Conservation (phyloP, 73 alveolate genomes). For the Paramecium primaurelia region DNA sequence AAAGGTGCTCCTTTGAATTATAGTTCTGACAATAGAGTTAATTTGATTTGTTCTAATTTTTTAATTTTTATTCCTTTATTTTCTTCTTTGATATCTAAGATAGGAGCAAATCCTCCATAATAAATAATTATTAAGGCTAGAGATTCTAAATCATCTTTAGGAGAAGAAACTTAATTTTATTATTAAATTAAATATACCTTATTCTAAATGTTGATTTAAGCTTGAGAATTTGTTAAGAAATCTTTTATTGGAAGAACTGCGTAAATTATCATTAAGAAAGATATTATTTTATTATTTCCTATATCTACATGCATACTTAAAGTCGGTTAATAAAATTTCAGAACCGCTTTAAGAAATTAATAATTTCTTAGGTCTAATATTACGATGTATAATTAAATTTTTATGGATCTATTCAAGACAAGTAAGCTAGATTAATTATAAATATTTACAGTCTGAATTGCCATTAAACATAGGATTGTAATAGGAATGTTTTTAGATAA, state of each 20-base stretch:
- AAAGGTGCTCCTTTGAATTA: slow-evolving; percentile 10
- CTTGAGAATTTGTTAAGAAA: slow-evolving; percentile 18
- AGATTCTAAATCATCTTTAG: slow-evolving; percentile 43
- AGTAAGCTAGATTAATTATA: background rate
- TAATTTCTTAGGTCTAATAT: slow-evolving; percentile 17
- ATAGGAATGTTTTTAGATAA: background rate
- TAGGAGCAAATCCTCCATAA: background rate
- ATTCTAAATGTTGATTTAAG: slow-evolving; percentile 3
- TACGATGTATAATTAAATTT: background rate
- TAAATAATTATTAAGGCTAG: background rate
- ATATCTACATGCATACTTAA: background rate
- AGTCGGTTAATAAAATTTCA: background rate
- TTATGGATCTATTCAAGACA: slow-evolving; percentile 4
- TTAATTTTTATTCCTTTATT: background rate
- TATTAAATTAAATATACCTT: background rate
- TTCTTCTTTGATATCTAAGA: background rate
- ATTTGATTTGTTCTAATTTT: background rate
- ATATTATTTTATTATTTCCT: background rate
- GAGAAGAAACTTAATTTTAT: background rate
- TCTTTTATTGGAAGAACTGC: background rate
- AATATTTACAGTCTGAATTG: background rate
- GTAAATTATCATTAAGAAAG: background rate
- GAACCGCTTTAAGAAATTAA: background rate
- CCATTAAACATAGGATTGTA: background rate
- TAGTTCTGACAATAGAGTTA: background rate